phyloP scores from a whole-genome alignment of 495 filamentous ascomycete species.

The Margaritispora aquatica region DNA sequence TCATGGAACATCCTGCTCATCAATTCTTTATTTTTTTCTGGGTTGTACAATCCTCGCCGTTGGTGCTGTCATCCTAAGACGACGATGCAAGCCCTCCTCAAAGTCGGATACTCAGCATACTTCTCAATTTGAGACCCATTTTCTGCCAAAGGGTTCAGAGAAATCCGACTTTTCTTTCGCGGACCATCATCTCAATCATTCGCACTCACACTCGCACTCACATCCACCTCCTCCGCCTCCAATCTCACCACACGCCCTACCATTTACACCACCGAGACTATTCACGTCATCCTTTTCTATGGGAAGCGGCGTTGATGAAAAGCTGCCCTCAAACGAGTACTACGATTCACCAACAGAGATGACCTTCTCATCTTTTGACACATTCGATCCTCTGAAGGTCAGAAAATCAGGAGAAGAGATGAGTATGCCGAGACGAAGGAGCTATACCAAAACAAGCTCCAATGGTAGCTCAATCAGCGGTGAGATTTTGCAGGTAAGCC shows the following conservation, averaged over 20 bases:
- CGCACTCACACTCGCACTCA: neutral
- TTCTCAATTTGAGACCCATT: neutral
- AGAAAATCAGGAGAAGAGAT: neutral
- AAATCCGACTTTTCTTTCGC: neutral
- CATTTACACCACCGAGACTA: slow-evolving; percentile 4
- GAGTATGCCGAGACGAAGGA: slow-evolving; percentile 3
- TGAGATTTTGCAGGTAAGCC: slow-evolving; percentile 16
- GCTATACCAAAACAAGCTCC: slow-evolving; percentile 12
- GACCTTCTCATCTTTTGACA: neutral
- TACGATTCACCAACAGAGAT: slow-evolving; percentile 3
- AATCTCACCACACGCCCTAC: neutral
- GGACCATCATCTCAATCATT: neutral
- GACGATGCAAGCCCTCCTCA: neutral
- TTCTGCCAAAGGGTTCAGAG: neutral
- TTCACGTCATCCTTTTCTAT: neutral
- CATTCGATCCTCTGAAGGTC: neutral
- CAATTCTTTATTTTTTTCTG: neutral
- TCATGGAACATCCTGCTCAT: neutral
- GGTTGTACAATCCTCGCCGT: neutral
- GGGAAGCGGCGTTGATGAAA: neutral
- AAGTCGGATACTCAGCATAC: neutral
- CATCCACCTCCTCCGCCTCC: neutral
- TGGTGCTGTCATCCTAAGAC: neutral
- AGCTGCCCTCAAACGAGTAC: slow-evolving; percentile 1
- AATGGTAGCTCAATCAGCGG: slow-evolving; percentile 11